Conservation (phyloP, 2,329 filamentous ascomycete species). For the Botrytis fragariae region DNA sequence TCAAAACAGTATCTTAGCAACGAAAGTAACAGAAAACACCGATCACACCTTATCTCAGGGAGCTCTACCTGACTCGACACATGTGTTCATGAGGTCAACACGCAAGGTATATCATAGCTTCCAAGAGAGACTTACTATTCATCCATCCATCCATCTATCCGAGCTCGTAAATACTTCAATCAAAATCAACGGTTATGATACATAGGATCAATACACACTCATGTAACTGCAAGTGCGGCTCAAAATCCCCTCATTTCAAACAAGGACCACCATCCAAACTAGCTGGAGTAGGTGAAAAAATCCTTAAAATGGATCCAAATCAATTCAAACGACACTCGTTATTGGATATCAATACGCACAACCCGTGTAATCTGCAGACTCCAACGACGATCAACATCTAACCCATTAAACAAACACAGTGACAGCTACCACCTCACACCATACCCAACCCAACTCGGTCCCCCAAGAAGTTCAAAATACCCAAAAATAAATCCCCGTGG, state of each 20-base stretch:
- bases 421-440: neutral
- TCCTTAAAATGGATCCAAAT: neutral
- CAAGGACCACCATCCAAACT: neutral
- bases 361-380: neutral
- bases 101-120: neutral
- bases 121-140: neutral
- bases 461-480: too few relatives aligned
- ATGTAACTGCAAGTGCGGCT: neutral
- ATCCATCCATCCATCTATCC: neutral
- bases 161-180: neutral
- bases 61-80: neutral
- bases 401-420: too few relatives aligned
- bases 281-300: neutral
- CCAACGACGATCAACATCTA: neutral
- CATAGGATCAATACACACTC: neutral
- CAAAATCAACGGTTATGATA: too few relatives aligned
- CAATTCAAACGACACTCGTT: neutral
- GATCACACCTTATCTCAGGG: too few relatives aligned
- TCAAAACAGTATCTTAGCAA: neutral
- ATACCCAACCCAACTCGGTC: neutral
- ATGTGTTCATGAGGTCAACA: neutral
- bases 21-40: too few relatives aligned
- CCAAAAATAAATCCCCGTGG: neutral
- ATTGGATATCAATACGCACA: neutral
- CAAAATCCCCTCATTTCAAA: neutral